Evolutionary conservation across 306 rosid genomes (phyloP).

Genomic region (Casuarina glauca): DNA sequence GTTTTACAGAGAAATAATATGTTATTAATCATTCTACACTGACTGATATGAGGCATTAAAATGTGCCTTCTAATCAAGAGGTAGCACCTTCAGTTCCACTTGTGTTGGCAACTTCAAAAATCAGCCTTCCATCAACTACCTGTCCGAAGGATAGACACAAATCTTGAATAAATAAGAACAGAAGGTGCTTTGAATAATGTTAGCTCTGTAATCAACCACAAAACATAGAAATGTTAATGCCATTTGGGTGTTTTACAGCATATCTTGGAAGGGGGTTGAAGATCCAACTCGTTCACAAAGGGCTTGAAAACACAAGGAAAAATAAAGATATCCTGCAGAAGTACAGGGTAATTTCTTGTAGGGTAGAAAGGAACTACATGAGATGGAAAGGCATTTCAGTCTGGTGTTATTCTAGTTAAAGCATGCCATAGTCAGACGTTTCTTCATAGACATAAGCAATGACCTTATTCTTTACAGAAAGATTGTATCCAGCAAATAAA

Average conservation of each 20-base stretch:
- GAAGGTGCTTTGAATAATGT: constrained; percentile 6
- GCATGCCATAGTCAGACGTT: no score
- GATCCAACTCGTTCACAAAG: neutral
- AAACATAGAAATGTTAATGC: neutral
- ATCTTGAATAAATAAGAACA: neutral
- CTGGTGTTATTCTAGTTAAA: neutral
- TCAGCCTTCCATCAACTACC: constrained; percentile 68
- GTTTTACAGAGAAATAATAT: neutral
- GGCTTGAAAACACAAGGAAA: neutral
- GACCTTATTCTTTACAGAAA: no score
- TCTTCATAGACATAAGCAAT: no score
- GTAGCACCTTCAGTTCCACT: neutral
- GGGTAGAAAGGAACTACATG: neutral
- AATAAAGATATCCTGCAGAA: neutral
- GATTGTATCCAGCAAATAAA: neutral
- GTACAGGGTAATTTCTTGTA: neutral
- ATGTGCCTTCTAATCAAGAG: constrained; percentile 18
- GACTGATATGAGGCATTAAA: neutral
- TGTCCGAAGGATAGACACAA: constrained; percentile 28
- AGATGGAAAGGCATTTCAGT: neutral
- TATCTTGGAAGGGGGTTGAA: neutral
- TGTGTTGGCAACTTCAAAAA: constrained; percentile 61
- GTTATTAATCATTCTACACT: neutral
- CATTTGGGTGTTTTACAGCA: neutral
- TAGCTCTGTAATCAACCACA: neutral